These are phyloP conservation scores for Dryas alaskensis DNA, from an alignment of 306 rosid species.

Conservation along the genomic window DNA sequence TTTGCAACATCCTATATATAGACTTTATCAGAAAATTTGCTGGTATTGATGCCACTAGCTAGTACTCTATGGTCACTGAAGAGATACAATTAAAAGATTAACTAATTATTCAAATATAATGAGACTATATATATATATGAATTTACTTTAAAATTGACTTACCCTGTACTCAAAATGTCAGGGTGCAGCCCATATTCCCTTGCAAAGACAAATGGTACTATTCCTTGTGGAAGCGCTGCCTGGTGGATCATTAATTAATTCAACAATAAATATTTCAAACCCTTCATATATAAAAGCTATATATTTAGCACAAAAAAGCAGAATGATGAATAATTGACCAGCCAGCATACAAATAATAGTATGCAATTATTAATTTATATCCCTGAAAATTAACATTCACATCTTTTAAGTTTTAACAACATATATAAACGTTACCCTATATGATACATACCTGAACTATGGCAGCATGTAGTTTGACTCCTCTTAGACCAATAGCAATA, in stretches of 20 bases:
- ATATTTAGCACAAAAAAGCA: background rate
- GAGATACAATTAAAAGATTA: no score
- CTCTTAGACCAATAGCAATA: constrained; percentile 32
- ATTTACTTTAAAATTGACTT: background rate
- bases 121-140: no score
- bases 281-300: background rate
- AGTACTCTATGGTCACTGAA: no score
- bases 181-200: constrained; percentile 47
- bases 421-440: no score
- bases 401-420: no score
- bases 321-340: background rate
- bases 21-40: no score
- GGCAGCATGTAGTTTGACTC: constrained; percentile 37
- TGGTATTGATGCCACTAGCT: no score
- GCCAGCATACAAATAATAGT: background rate
- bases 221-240: constrained; percentile 57
- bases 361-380: background rate
- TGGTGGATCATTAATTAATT: background rate
- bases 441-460: constrained; percentile 36
- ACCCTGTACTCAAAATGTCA: constrained; percentile 49
- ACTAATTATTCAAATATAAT: no score
- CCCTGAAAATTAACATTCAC: no score
- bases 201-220: constrained; percentile 46
- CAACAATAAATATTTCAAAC: background rate
- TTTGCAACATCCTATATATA: background rate